A percentile compares a stretch with the other conserved stretches of the same genome.
These are phyloP conservation scores for Candida sanyaensis DNA, from an alignment of 1,139 yeast genomes.

Conservation along the genomic window DNA sequence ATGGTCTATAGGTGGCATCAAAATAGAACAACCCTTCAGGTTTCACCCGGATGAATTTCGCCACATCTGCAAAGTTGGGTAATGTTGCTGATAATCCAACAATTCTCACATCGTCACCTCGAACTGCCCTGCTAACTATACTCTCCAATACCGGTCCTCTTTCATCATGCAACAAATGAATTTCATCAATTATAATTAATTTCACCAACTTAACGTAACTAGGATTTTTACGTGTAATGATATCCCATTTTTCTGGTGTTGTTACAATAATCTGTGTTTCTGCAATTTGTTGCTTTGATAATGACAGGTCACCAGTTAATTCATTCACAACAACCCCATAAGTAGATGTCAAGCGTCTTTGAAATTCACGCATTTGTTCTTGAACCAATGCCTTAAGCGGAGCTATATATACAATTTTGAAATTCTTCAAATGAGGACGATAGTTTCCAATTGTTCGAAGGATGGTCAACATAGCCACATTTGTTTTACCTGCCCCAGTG, in stretches of 20 bases:
- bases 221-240: slow-evolving; percentile 75
- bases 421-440: slow-evolving; percentile 55
- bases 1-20: slow-evolving; percentile 84
- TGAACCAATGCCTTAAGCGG: slow-evolving; percentile 95
- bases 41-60: slow-evolving; percentile 73
- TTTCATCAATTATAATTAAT: slow-evolving; percentile 87
- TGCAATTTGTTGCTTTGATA: slow-evolving; percentile 74
- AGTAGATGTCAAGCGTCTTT: slow-evolving; percentile 59
- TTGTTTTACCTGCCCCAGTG: slow-evolving; percentile 98
- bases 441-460: slow-evolving; percentile 61
- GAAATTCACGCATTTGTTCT: slow-evolving; percentile 89
- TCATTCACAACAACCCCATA: slow-evolving; percentile 80
- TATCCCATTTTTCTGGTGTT: slow-evolving; percentile 98
- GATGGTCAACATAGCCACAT: slow-evolving; percentile 84
- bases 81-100: slow-evolving; percentile 93
- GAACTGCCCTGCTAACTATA: slow-evolving; percentile 73
- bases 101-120: slow-evolving; percentile 60
- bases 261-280: slow-evolving; percentile 87
- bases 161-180: slow-evolving; percentile 89
- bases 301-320: slow-evolving; percentile 85
- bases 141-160: slow-evolving; percentile 95
- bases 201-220: slow-evolving; percentile 63
- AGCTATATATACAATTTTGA: slow-evolving; percentile 87
- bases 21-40: slow-evolving; percentile 70
- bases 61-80: slow-evolving; percentile 90